These are phyloP conservation scores for Aspergillus sp. DNA, from an alignment of 2,329 filamentous ascomycete genomes.

Conservation along the genomic window DNA sequence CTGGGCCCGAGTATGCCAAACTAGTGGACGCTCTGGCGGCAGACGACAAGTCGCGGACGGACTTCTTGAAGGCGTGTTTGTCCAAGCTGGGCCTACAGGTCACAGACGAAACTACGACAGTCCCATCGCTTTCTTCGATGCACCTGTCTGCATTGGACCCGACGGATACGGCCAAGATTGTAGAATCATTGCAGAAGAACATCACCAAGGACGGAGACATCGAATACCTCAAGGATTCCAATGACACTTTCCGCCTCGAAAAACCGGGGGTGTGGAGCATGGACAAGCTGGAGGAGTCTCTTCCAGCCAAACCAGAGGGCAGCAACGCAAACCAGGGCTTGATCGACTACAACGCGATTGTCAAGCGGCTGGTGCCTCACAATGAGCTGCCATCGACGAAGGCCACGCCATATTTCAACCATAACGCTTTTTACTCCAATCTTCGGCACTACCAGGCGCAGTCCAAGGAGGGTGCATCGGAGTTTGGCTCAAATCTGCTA, in stretches of 20 bases:
- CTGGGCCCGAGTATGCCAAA: constrained; percentile 60
- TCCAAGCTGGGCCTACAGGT: constrained; percentile 73
- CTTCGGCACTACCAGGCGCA: constrained; percentile 58
- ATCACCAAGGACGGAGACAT: constrained; percentile 58
- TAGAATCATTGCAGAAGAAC: constrained; percentile 55
- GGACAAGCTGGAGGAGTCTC: constrained; percentile 46
- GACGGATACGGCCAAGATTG: constrained; percentile 59
- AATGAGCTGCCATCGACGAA: constrained; percentile 61
- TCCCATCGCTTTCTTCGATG: constrained; percentile 72
- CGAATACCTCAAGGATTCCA: constrained; percentile 68
- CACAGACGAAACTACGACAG: constrained; percentile 57
- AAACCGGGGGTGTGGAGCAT: constrained; percentile 56
- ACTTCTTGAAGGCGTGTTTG: constrained; percentile 73
- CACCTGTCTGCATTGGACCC: constrained; percentile 67
- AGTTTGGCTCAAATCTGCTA: constrained; percentile 69
- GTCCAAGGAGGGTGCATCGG: constrained; percentile 45
- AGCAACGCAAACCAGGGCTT: constrained; percentile 48
- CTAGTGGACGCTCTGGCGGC: constrained; percentile 59
- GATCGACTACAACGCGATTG: constrained; percentile 63
- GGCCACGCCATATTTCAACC: constrained; percentile 78
- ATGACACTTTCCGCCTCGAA: constrained; percentile 74
- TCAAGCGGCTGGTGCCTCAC: constrained; percentile 68
- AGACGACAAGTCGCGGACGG: constrained; percentile 61
- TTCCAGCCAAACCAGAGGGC: constrained; percentile 37
- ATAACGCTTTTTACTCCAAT: constrained; percentile 66